Conservation (phyloP, 2,329 filamentous ascomycete species). For the Paradendryphiella salina region DNA sequence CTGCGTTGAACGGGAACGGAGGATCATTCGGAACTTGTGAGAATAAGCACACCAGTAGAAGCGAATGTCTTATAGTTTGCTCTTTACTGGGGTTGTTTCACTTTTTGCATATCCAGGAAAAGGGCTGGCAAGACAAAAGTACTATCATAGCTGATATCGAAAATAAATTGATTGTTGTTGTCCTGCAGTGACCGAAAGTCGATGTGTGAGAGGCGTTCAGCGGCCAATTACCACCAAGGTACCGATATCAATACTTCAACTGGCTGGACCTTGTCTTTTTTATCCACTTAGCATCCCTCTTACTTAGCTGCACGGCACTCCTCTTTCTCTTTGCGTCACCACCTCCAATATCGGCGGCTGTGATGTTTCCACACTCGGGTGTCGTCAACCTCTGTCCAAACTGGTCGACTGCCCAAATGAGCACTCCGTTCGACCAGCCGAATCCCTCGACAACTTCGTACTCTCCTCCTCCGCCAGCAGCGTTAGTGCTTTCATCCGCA, state of each 20-base stretch:
- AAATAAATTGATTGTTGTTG: not conserved
- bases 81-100: not conserved
- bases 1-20: not conserved
- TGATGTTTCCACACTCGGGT: constrained; percentile 53
- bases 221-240: not conserved
- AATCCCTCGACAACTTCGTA: constrained; percentile 72
- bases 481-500: constrained; percentile 61
- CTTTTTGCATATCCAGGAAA: not conserved
- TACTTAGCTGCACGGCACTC: constrained; percentile 36
- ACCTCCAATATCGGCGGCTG: constrained; percentile 27
- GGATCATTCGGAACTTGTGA: not conserved
- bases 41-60: not conserved
- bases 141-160: no score
- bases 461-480: constrained; percentile 67
- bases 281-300: constrained; percentile 39
- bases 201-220: no score
- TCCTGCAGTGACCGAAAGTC: no score
- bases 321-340: constrained; percentile 30
- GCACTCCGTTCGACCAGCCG: constrained; percentile 70
- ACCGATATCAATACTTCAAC: constrained; percentile 3
- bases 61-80: not conserved
- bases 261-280: constrained; percentile 28
- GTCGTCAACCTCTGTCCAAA: constrained; percentile 61
- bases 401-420: constrained; percentile 67
- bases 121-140: not conserved